phyloP scores from a whole-genome alignment of 345 rosid genomes.

The Pistacia atlantica region DNA sequence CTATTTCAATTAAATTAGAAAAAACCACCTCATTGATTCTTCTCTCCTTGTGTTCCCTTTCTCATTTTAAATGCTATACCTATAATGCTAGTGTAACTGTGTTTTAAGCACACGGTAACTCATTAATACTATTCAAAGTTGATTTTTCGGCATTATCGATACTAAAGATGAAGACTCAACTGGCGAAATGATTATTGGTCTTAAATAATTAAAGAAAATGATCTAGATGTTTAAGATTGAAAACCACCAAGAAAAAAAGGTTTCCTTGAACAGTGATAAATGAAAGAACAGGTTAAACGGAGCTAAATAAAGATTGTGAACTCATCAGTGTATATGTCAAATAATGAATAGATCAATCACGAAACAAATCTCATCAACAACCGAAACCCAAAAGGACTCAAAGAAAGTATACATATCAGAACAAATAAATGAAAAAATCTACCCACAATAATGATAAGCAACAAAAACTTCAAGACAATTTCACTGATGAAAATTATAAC shows the following conservation, averaged over 20 bases:
- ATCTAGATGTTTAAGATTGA: background rate
- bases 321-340: background rate
- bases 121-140: background rate
- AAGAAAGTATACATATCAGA: background rate
- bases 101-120: background rate
- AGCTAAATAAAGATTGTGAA: background rate
- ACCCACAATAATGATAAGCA: background rate
- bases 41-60: background rate
- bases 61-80: background rate
- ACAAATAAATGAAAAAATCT: background rate
- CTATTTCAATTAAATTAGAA: background rate
- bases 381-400: background rate
- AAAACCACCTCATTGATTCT: background rate
- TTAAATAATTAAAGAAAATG: background rate
- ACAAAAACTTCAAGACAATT: background rate
- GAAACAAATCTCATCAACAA: background rate
- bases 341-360: background rate
- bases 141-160: background rate
- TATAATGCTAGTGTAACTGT: too few relatives aligned
- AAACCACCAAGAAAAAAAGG: background rate
- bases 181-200: background rate
- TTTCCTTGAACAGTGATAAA: background rate
- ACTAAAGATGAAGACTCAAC: background rate
- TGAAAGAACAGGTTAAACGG: background rate
- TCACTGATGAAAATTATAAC: background rate